Evolutionary conservation across 768 basidiomycete species (phyloP).

Genomic region (Lactarius hatsudake): DNA sequence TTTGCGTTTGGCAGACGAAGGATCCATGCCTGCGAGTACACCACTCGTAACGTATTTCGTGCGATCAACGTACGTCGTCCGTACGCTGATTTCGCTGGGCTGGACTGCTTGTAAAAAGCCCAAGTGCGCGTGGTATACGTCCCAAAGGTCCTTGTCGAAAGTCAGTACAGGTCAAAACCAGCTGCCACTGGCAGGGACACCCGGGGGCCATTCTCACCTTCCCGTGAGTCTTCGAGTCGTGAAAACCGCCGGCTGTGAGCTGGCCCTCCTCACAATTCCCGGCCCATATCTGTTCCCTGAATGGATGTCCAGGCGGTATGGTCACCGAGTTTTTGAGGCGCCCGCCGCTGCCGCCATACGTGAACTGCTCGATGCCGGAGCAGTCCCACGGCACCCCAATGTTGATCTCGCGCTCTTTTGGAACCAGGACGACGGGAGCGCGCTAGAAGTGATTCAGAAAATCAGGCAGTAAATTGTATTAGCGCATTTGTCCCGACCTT

Average conservation of each 20-base stretch:
- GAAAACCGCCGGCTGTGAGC: slow-evolving; percentile 42
- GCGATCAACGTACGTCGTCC: slow-evolving; percentile 36
- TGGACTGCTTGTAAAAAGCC: slow-evolving; percentile 36
- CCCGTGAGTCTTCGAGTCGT: slow-evolving; percentile 43
- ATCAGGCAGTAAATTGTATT: neutral
- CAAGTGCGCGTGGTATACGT: slow-evolving; percentile 39
- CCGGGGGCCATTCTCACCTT: slow-evolving; percentile 30
- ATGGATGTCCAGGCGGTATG: slow-evolving; percentile 43
- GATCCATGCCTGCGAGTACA: slow-evolving; percentile 45
- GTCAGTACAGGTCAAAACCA: neutral
- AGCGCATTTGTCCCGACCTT: neutral
- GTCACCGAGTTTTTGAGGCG: slow-evolving; percentile 40
- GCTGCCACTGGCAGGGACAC: neutral
- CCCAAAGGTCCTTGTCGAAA: slow-evolving; percentile 42
- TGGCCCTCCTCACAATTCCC: slow-evolving; percentile 48
- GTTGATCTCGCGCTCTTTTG: slow-evolving; percentile 42
- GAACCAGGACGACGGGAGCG: slow-evolving; percentile 34
- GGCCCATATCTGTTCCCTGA: slow-evolving; percentile 42
- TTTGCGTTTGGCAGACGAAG: slow-evolving; percentile 30
- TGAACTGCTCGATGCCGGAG: slow-evolving; percentile 37
- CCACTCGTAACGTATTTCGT: slow-evolving; percentile 48
- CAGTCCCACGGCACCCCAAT: slow-evolving; percentile 39
- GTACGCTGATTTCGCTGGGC: slow-evolving; percentile 38
- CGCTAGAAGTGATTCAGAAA: neutral
- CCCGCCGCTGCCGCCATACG: slow-evolving; percentile 36